These are phyloP conservation scores for Rhytidiadelphus loreus DNA, from an alignment of 225 moss, liverwort and hornwort species.

Conservation along the genomic window DNA sequence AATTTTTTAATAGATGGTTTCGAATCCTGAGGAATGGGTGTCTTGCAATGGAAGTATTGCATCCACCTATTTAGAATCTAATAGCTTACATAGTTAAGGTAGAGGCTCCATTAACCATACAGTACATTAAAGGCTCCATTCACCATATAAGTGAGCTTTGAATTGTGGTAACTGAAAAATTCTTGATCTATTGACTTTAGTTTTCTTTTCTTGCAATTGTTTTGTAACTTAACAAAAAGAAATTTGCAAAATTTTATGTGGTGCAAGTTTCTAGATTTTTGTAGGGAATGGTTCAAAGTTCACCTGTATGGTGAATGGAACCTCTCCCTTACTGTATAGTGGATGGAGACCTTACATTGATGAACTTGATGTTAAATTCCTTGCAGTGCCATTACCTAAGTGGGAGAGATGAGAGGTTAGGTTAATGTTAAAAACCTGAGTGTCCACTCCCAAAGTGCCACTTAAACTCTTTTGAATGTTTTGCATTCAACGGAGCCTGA, in stretches of 20 bases:
- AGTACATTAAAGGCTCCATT: not conserved
- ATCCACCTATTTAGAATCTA: not conserved
- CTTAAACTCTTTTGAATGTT: not conserved
- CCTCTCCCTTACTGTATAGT: not conserved
- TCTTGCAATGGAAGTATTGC: not conserved
- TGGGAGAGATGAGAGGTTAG: not conserved
- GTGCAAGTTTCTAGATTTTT: not conserved
- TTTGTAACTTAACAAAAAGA: not conserved
- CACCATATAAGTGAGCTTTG: not conserved
- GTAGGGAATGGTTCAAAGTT: not conserved
- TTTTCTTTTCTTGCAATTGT: not conserved
- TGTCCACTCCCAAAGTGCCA: not conserved
- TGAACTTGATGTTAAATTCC: not conserved
- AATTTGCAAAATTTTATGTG: not conserved
- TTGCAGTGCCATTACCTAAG: not conserved
- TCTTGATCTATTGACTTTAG: not conserved
- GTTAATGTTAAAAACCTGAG: not conserved
- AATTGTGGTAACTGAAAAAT: not conserved
- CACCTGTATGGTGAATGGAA: not conserved
- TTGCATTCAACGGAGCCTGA: not conserved
- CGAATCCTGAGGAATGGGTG: not conserved
- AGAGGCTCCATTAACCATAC: not conserved
- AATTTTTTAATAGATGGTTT: not conserved
- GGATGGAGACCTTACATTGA: not conserved
- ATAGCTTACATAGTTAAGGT: not conserved